Base-by-base conservation (phyloP, 1,284 basidiomycete species). In the Sanghuangporus sanghuang region DNA sequence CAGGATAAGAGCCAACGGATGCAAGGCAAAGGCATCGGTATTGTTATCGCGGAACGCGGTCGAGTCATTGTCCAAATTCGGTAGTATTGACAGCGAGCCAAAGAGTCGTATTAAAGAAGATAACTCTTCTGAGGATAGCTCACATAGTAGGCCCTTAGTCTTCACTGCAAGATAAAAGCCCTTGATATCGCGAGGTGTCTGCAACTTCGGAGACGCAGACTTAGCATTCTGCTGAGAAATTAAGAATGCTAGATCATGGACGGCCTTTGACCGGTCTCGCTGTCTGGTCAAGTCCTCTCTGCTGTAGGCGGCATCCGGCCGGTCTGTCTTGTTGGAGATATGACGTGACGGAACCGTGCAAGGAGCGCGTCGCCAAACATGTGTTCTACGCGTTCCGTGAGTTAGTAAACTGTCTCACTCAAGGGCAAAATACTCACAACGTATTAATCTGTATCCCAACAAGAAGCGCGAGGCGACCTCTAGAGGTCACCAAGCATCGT, bases 401-500 rank as follows among this genome's bases (percentile, higher is more conserved):
- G 49, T 27, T 52, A 1, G 18, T 27, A 52, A 27, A 27, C 39
- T 16, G 18, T 12, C 18, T 38, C 27, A 4, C 14, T 16, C 36
- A 48, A 6, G 16, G 27, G 27, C 23, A 62, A 36, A n/a, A 2
- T 5, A 61, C 58, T 53, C 42, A 62, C 49, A 39, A 8, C 1
- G 21, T n/a, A n/a, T 7, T 6, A n/a, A 3, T 46, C 21, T 12
- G 7, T 7, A 46, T 21, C 12, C 16, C 38, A 8, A 46, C 21
- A 38, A 9, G 38, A 52, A 0, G 50, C 7, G 32, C 67, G 73
- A 71, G 72, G 72, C 74, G 70, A 67, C 14, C 14, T 71, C 73
- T 76, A 75, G 77, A 71, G 75, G 74, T 75, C 72, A 61, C 11
- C 55, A 57, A 68, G 70, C 81, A 81, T 81, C 79, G 79, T 80